Evolutionary conservation across 2,329 filamentous ascomycete genomes (phyloP).

Genomic region (Phoma sp.): DNA sequence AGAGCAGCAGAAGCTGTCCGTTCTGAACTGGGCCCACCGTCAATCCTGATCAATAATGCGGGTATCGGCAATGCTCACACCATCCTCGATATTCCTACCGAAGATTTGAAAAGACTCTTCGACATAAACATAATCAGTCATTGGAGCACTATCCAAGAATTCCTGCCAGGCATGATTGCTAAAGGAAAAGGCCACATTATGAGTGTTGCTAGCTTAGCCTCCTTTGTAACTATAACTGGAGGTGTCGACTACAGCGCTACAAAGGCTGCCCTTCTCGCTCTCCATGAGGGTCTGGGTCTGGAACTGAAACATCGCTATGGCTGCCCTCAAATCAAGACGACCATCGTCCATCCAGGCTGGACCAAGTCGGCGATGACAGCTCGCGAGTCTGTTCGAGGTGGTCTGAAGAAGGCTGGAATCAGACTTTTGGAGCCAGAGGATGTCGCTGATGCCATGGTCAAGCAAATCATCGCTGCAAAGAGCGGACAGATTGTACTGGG

Average conservation of each 20-base stretch:
- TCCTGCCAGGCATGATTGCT: slow-evolving; percentile 48
- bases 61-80: slow-evolving; percentile 45
- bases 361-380: slow-evolving; percentile 50
- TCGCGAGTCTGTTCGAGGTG: slow-evolving; percentile 33
- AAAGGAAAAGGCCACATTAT: slow-evolving; percentile 49
- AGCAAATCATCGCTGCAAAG: slow-evolving; percentile 52
- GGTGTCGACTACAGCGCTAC: slow-evolving; percentile 47
- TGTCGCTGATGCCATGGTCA: slow-evolving; percentile 53
- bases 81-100: slow-evolving; percentile 41
- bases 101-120: slow-evolving; percentile 37
- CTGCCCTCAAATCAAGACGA: slow-evolving; percentile 53
- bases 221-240: slow-evolving; percentile 42
- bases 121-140: slow-evolving; percentile 48
- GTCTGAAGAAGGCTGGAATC: slow-evolving; percentile 41
- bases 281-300: slow-evolving; percentile 47
- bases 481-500: slow-evolving; percentile 54
- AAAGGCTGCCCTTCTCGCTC: slow-evolving; percentile 43
- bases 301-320: slow-evolving; percentile 54
- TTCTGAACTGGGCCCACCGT: slow-evolving; percentile 41
- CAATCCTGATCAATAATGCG: slow-evolving; percentile 49
- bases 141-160: slow-evolving; percentile 48
- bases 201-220: slow-evolving; percentile 45
- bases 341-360: slow-evolving; percentile 53
- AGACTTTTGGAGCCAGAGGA: slow-evolving; percentile 49
- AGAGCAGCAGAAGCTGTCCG: slow-evolving; percentile 42